Percentiles rank a stretch among this genome's conserved stretches.
phyloP scores from a whole-genome alignment of 768 basidiomycete species.

The Amanita brunnescens region DNA sequence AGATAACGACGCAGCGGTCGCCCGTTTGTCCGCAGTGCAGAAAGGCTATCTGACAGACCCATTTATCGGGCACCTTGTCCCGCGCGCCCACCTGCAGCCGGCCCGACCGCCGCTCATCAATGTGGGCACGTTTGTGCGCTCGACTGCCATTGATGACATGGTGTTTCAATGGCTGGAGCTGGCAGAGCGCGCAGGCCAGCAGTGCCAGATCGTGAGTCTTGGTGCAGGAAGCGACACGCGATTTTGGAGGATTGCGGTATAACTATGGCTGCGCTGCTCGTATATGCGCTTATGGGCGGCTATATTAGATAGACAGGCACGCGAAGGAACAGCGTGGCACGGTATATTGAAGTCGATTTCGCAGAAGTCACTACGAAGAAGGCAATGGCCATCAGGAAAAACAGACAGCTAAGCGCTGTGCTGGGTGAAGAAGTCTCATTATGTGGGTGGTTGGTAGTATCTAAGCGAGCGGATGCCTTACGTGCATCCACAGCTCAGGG shows the following conservation, averaged over 20 bases:
- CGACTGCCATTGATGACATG: slow-evolving; percentile 69
- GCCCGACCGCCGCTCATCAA: slow-evolving; percentile 87
- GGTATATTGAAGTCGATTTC: slow-evolving; percentile 90
- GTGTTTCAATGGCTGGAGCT: slow-evolving; percentile 56
- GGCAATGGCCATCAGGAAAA: slow-evolving; percentile 69
- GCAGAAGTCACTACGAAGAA: slow-evolving; percentile 79
- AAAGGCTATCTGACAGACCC: slow-evolving; percentile 77
- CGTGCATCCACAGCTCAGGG: slow-evolving; percentile 38
- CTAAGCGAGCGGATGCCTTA: background rate
- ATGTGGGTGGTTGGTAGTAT: slow-evolving; percentile 22
- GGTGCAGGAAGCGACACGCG: slow-evolving; percentile 95
- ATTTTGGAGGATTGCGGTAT: slow-evolving; percentile 84
- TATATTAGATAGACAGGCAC: slow-evolving; percentile 46
- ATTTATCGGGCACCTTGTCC: slow-evolving; percentile 59
- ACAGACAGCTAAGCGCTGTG: slow-evolving; percentile 40
- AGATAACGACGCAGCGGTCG: slow-evolving; percentile 74
- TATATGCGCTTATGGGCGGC: background rate
- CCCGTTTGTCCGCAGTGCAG: slow-evolving; percentile 78
- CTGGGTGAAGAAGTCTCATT: slow-evolving; percentile 42
- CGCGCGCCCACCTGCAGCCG: slow-evolving; percentile 51
- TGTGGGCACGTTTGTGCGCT: slow-evolving; percentile 85
- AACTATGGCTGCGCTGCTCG: background rate
- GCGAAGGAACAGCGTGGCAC: slow-evolving; percentile 35
- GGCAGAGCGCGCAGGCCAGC: slow-evolving; percentile 30
- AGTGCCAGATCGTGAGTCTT: slow-evolving; percentile 84